These are phyloP conservation scores for Gymnopilus dilepis DNA, from an alignment of 768 basidiomycete species.

Conservation along the genomic window DNA sequence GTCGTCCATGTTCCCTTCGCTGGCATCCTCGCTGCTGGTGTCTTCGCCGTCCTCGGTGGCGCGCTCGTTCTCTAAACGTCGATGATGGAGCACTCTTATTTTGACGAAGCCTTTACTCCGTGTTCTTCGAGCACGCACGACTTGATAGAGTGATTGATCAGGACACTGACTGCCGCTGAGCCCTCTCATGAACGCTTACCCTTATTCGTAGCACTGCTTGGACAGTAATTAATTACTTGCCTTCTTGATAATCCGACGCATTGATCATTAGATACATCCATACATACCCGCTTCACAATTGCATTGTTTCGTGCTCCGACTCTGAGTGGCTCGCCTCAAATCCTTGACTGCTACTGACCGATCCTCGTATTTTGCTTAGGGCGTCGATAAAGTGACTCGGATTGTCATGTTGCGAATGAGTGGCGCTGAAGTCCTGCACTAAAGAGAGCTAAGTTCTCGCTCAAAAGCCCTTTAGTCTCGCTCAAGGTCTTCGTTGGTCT, in stretches of 20 bases:
- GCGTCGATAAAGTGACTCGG: no score
- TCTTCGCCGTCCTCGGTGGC: not conserved
- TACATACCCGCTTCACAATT: not conserved
- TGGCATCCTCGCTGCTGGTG: not conserved
- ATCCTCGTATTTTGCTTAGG: no score
- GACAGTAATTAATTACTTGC: not conserved
- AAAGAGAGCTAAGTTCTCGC: no score
- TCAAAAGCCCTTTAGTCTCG: no score
- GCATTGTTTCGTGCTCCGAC: not conserved
- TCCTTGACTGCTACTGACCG: no score
- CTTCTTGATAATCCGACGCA: slow-evolving; percentile 1
- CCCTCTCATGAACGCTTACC: not conserved
- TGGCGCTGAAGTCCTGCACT: no score
- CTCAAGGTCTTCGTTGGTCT: no score
- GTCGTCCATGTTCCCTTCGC: not conserved
- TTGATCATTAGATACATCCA: not conserved
- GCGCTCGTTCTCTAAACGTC: not conserved
- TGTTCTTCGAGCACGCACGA: not conserved
- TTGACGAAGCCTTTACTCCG: not conserved
- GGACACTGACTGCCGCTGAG: no score
- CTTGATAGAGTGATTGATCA: not conserved
- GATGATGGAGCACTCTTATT: not conserved
- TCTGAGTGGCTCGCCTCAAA: no score
- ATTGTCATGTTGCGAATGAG: no score
- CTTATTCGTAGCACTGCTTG: not conserved